Evolutionary conservation across 2,329 filamentous ascomycete genomes (phyloP), one percentile per base, ranked within the genome.

Genomic region (Sporothrix inflata): DNA sequence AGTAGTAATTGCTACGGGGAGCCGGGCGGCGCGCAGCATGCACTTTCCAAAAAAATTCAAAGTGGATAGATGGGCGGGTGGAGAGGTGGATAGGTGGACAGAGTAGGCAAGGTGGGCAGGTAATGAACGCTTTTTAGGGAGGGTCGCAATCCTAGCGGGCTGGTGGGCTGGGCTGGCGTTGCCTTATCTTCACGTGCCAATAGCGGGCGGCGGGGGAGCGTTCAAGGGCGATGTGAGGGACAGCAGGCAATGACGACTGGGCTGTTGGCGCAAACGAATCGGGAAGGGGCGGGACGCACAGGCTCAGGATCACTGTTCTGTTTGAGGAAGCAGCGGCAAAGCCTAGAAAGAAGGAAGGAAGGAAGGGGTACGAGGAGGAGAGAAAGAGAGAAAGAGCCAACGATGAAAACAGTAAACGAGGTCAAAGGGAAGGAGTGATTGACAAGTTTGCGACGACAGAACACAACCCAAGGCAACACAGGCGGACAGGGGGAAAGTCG

Each of bases 141-240:
- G 40, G 53, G 65, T 24, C 16, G 53, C 69, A 24, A 57, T 57
- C 57, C 14, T 45, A 49, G 38, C 45, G 53, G n/a, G 30, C 57
- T 40, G 69, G 68, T 16, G 55, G 57, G 57, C 34, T 63, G 38
- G 34, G 45, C 57, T 66, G 60, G 68, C 19, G 55, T 30, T 61
- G 40, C 30, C 30, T 55, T 71, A 66, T 71, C 69, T 71, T 71
- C 69, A 71, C 69, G 69, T 71, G 69, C 69, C 9, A 71, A 55
- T 61, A 55, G 47, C 19, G 30, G 30, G 45, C 69, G 38, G 69
- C 69, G 55, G 55, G 69, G 69, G 42, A 14, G 49, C 47, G 21
- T 69, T 30, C 30, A 19, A 19, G 38, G n/a, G 16, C n/a, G 19
- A 5, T 40, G 42, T 7, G 16, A 34, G 27, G 27, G 6, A 69